Evolutionary conservation across 768 basidiomycete genomes (phyloP).

Genomic region (Exidia glandulosa): DNA sequence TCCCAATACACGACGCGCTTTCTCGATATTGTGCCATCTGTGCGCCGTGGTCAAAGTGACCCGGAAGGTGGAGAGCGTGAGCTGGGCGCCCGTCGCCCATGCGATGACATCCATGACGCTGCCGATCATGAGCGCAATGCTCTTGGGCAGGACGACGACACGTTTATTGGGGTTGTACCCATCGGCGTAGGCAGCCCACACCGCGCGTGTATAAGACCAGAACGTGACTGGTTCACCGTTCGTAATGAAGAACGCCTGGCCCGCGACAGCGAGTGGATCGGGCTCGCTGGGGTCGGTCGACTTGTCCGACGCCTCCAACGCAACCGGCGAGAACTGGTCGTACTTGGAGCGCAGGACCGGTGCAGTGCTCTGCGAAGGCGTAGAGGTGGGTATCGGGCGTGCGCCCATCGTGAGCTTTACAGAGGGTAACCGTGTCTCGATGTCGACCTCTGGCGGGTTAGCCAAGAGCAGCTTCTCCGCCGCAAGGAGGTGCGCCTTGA

Average conservation of each 20-base stretch:
- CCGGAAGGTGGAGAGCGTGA: slow-evolving; percentile 77
- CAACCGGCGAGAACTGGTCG: slow-evolving; percentile 60
- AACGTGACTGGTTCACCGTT: slow-evolving; percentile 95
- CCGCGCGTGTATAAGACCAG: slow-evolving; percentile 79
- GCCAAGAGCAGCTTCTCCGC: slow-evolving; percentile 62
- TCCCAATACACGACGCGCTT: slow-evolving; percentile 78
- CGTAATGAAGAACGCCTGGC: slow-evolving; percentile 92
- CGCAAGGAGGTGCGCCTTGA: slow-evolving; percentile 86
- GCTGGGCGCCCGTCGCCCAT: slow-evolving; percentile 64
- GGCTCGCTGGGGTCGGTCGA: slow-evolving; percentile 17
- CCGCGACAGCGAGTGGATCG: slow-evolving; percentile 66
- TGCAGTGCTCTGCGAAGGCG: slow-evolving; percentile 33
- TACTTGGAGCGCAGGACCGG: slow-evolving; percentile 68
- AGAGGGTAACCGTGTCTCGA: slow-evolving; percentile 6
- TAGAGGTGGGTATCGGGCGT: slow-evolving; percentile 64
- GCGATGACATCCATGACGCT: slow-evolving; percentile 61
- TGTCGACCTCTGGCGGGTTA: slow-evolving; percentile 34
- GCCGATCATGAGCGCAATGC: slow-evolving; percentile 62
- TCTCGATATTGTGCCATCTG: slow-evolving; percentile 91
- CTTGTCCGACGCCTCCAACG: slow-evolving; percentile 40
- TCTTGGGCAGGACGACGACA: slow-evolving; percentile 48
- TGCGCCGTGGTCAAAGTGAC: slow-evolving; percentile 69
- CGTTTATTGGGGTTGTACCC: slow-evolving; percentile 25
- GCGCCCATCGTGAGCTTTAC: slow-evolving; percentile 44
- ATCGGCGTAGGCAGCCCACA: slow-evolving; percentile 63